Evolutionary conservation across 257 asterid species (phyloP).

Genomic region (Penstemon barbatus): DNA sequence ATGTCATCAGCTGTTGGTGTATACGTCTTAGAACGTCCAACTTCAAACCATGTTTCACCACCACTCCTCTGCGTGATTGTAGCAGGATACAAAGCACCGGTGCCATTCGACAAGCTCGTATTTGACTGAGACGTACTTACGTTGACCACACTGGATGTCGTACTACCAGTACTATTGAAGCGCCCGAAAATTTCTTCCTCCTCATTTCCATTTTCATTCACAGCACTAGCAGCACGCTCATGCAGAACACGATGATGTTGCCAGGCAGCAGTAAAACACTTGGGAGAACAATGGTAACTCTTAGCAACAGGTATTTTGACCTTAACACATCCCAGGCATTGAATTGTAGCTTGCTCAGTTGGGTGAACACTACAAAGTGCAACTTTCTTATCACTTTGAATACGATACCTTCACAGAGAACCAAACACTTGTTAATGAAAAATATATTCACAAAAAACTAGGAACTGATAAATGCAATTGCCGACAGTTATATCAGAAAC

Average conservation of each 20-base stretch:
- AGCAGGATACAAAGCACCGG: slow-evolving; percentile 67
- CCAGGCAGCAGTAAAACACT: slow-evolving; percentile 95
- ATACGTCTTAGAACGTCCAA: slow-evolving; percentile 77
- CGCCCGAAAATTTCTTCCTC: slow-evolving; percentile 91
- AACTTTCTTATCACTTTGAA: slow-evolving; percentile 87
- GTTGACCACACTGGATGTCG: slow-evolving; percentile 50
- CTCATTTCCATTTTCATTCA: slow-evolving; percentile 74
- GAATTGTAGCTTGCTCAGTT: slow-evolving; percentile 88
- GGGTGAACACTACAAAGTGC: slow-evolving; percentile 94
- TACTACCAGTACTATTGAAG: slow-evolving; percentile 66
- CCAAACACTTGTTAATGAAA: slow-evolving; percentile 10
- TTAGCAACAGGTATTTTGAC: slow-evolving; percentile 76
- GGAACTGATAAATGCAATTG: slow-evolving; percentile 3
- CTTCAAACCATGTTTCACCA: slow-evolving; percentile 94
- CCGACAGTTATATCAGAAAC: slow-evolving; percentile 6
- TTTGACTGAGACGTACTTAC: slow-evolving; percentile 57
- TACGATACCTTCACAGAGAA: slow-evolving; percentile 70
- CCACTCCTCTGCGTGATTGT: slow-evolving; percentile 76
- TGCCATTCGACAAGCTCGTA: slow-evolving; percentile 59
- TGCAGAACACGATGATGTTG: slow-evolving; percentile 90
- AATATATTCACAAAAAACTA: not conserved
- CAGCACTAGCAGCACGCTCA: slow-evolving; percentile 85
- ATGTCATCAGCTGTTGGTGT: slow-evolving; percentile 94
- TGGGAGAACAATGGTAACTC: slow-evolving; percentile 92
- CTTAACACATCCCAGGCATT: slow-evolving; percentile 89